A percentile compares a stretch with the other conserved stretches of the same genome.
Conservation (phyloP, 1,284 basidiomycete genomes). For the Ganoderma boninense region DNA sequence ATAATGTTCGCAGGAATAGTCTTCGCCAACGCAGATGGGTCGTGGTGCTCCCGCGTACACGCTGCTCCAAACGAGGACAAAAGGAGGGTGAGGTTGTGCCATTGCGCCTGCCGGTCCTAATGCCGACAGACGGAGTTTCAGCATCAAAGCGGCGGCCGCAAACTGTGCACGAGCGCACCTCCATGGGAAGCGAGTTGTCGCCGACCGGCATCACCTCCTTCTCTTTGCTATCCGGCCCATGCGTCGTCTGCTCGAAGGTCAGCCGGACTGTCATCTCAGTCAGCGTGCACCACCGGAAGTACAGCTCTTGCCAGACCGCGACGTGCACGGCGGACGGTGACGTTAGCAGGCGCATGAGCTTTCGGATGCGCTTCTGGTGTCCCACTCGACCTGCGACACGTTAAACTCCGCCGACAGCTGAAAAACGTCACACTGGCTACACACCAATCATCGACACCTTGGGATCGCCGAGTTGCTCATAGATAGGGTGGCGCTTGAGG, state of each 20-base stretch:
- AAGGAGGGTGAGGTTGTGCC: constrained; percentile 90
- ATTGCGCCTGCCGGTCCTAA: constrained; percentile 81
- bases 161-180: constrained; percentile 42
- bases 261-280: constrained; percentile 44
- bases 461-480: constrained; percentile 81
- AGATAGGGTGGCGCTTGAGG: constrained; percentile 73
- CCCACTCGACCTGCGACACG: constrained; percentile 63
- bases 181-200: constrained; percentile 46
- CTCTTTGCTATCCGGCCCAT: constrained; percentile 31
- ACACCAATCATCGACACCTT: constrained; percentile 72
- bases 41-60: constrained; percentile 63
- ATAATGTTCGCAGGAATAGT: constrained; percentile 69
- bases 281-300: constrained; percentile 54
- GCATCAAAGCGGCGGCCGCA: not conserved
- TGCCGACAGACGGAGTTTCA: not conserved
- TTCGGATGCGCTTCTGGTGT: constrained; percentile 84
- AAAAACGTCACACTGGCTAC: constrained; percentile 35
- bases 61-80: constrained; percentile 80
- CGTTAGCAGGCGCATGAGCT: constrained; percentile 70
- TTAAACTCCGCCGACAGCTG: not conserved
- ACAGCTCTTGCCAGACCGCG: constrained; percentile 86
- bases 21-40: constrained; percentile 56
- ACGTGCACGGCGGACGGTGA: constrained; percentile 72
- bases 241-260: constrained; percentile 37
- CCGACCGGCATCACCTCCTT: constrained; percentile 36